Evolutionary conservation across 805 yeast genomes (phyloP).

Genomic region (Candida taoyuanica): DNA sequence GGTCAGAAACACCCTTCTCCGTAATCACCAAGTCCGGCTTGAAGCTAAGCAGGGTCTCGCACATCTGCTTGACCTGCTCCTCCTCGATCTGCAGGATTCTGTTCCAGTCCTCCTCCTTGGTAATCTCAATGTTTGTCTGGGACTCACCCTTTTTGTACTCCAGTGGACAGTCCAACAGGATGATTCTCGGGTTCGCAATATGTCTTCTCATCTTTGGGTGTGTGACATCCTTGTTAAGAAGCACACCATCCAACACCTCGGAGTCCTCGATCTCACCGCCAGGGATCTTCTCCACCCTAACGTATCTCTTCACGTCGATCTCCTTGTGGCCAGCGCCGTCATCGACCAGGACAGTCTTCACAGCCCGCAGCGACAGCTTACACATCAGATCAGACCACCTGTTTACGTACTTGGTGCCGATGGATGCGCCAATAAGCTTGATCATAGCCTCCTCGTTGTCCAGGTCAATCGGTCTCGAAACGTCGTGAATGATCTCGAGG

Average conservation of each 20-base stretch:
- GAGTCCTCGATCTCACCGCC: slow-evolving; percentile 96
- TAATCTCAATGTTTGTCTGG: slow-evolving; percentile 95
- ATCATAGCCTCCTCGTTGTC: slow-evolving; percentile 84
- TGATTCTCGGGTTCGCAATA: slow-evolving; percentile 83
- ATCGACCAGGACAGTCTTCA: slow-evolving; percentile 69
- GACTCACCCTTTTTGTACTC: slow-evolving; percentile 99
- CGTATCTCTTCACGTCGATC: slow-evolving; percentile 90
- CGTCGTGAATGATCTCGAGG: slow-evolving; percentile 75
- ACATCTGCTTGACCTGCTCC: slow-evolving; percentile 86
- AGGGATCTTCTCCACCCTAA: slow-evolving; percentile 91
- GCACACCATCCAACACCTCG: slow-evolving; percentile 81
- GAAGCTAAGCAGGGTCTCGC: slow-evolving; percentile 77
- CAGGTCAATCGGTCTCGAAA: slow-evolving; percentile 79
- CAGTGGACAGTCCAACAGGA: slow-evolving; percentile 90
- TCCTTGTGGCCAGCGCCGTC: slow-evolving; percentile 60
- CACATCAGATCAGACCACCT: slow-evolving; percentile 94
- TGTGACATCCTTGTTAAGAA: slow-evolving; percentile 95
- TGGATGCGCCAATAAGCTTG: slow-evolving; percentile 80
- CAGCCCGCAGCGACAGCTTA: slow-evolving; percentile 79
- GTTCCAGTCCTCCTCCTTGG: slow-evolving; percentile 95
- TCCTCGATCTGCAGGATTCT: slow-evolving; percentile 94
- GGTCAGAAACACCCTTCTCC: slow-evolving; percentile 96
- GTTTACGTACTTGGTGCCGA: slow-evolving; percentile 92
- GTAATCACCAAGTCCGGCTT: slow-evolving; percentile 95
- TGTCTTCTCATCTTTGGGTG: slow-evolving; percentile 96